Base-by-base conservation (phyloP, 768 basidiomycete species). In the Dioszegia crocea region DNA sequence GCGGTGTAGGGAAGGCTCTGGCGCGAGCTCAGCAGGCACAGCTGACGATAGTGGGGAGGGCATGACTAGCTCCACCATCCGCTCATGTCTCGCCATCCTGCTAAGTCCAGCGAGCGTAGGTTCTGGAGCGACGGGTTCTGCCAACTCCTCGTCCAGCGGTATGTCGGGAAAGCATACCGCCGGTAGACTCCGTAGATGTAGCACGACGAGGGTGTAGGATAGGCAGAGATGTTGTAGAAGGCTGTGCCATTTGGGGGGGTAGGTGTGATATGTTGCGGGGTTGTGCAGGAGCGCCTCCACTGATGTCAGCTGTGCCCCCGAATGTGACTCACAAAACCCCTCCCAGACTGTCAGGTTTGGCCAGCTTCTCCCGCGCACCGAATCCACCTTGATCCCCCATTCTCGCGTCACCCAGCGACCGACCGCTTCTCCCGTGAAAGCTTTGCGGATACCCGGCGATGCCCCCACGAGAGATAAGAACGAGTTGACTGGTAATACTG, bases 291-390 rank as follows among this genome's bases (percentile, higher is more conserved):
- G 61, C 6, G 75, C 75, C 62, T 76, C 75, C 44, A 76, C 75
- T 76, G 19, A 6, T n/a, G 30, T 62, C 16, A 63, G 63, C 61
- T 26, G 12, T 26, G 11, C 19, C 24, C 36, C 8, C 21, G 19
- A 16, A 1, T 4, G 27, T n/a, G 17, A 73, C 75, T 70, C 60
- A 76, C 75, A 51, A 43, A 72, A 74, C 4, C 75, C 75, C 53
- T 76, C 75, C 75, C 75, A 76, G 2, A 76, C 75, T 0, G 70
- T 69, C 44, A 76, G 44, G 43, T 74, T 74, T 9, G 75, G 75
- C 75, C 75, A 76, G 27, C 47, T 63, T 27, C 69, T 38, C 17
- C 65, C 67, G 30, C 59, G 51, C 31, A 66, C 67, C 3, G 50
- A 39, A 19, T 65, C 68, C 9, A 72, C 40, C 36, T 50, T 51